Conservation (phyloP, 2,329 filamentous ascomycete species). For the Cytospora paraplurivora region DNA sequence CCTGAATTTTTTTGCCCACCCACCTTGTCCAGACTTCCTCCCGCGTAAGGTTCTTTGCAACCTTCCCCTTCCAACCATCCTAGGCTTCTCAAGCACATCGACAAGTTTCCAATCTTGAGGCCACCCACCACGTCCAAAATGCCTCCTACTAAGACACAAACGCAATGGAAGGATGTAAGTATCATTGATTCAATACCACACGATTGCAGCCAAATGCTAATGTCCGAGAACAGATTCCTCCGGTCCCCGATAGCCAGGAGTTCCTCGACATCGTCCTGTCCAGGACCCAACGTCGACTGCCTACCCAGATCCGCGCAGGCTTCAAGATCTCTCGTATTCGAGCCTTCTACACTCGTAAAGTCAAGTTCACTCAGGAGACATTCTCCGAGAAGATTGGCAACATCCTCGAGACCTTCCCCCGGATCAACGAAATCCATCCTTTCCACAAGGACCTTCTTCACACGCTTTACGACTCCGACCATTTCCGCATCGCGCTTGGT, state of each 20-base stretch:
- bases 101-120: background rate
- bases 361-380: slow-evolving; percentile 97
- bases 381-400: slow-evolving; percentile 90
- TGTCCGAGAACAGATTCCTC: slow-evolving; percentile 72
- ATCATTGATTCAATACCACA: background rate
- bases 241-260: slow-evolving; percentile 89
- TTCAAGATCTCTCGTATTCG: slow-evolving; percentile 96
- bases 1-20: slow-evolving; percentile 1
- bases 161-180: slow-evolving; percentile 25
- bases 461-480: slow-evolving; percentile 97
- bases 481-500: slow-evolving; percentile 94
- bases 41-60: background rate
- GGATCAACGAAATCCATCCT: slow-evolving; percentile 68
- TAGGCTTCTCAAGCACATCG: background rate
- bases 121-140: slow-evolving; percentile 7
- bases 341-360: slow-evolving; percentile 92
- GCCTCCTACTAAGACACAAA: slow-evolving; percentile 25
- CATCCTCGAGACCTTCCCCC: slow-evolving; percentile 91
- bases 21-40: background rate
- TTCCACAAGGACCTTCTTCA: slow-evolving; percentile 76
- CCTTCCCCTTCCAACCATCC: background rate
- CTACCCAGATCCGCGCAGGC: slow-evolving; percentile 88
- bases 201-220: slow-evolving; percentile 1
- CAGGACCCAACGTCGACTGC: slow-evolving; percentile 86
- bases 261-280: slow-evolving; percentile 97